Evolutionary conservation across 2,329 filamentous ascomycete genomes (phyloP), one percentile per base, ranked within the genome.

Genomic region (Fusarium heterosporum): DNA sequence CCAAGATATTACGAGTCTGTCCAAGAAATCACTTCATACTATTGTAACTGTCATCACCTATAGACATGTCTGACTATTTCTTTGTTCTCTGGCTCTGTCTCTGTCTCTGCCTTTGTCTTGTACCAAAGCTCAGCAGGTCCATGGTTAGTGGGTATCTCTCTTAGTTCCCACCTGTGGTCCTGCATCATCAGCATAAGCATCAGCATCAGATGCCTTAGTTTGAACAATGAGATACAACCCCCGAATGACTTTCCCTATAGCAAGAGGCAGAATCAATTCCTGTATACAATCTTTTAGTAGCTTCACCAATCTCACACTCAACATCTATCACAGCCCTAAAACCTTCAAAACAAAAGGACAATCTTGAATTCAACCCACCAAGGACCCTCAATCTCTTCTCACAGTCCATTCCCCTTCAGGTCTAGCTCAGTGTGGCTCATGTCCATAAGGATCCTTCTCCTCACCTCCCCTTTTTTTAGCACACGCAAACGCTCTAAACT

Each of bases 401-500:
- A 32, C 22, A 10, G 3, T 2, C 40, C 52, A 63, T 30, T n/a
- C 59, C 51, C 22, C 16, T 58, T 58, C 51, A 28, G 51, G 60
- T 4, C 25, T 63, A 63, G 60, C 13, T 8, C 16, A 32, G 41
- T 63, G 60, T 63, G 60, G 60, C 60, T 63, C 50, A 55, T n/a
- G 49, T 12, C 55, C 28, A 51, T 53, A 60, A 53, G 55, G 48
- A 61, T 54, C 32, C 60, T 52, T 64, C 61, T 64, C 52, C 52
- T 59, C 41, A 26, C 42, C 29, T 63, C 58, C 43, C 60, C 60
- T 62, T 64, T 64, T 64, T 64, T 64, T 64, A 64, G 60, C 59
- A 64, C 61, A 64, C 57, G 25, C 43, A 57, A 42, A 38, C 25
- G 40, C 39, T 50, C 38, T 48, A 57, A 39, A 34, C 3, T 14